Evolutionary conservation across 2,329 filamentous ascomycete species (phyloP).

Genomic region (Cryphonectria naterciae): DNA sequence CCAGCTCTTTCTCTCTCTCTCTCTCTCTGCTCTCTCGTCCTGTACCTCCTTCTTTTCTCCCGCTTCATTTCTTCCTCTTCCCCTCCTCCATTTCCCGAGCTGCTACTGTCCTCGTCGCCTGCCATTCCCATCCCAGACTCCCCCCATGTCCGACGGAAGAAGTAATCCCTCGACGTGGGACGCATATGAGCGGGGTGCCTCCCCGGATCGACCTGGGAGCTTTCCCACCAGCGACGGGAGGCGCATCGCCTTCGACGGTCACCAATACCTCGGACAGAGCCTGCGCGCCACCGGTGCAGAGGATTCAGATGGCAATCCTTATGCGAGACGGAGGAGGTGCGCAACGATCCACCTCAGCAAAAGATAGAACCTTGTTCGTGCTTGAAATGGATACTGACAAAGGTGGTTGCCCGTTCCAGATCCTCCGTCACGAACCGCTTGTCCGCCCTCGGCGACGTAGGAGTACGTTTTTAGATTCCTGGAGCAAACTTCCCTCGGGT

Average conservation of each 20-base stretch:
- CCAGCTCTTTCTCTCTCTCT: background rate
- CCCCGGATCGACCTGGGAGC: slow-evolving; percentile 46
- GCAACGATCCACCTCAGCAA: slow-evolving; percentile 32
- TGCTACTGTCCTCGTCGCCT: background rate
- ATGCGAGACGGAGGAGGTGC: slow-evolving; percentile 44
- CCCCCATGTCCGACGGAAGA: slow-evolving; percentile 24
- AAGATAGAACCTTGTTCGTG: background rate
- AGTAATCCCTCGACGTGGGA: slow-evolving; percentile 50
- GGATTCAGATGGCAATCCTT: slow-evolving; percentile 34
- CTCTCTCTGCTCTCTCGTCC: background rate
- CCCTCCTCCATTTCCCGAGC: background rate
- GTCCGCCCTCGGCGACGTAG: slow-evolving; percentile 68
- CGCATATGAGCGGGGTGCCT: slow-evolving; percentile 49
- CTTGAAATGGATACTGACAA: slow-evolving; percentile 3
- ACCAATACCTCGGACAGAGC: slow-evolving; percentile 48
- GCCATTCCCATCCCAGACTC: background rate
- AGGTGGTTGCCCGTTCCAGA: slow-evolving; percentile 39
- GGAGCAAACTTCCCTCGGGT: background rate
- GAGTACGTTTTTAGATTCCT: slow-evolving; percentile 39
- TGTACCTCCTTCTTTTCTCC: background rate
- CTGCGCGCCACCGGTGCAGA: slow-evolving; percentile 41
- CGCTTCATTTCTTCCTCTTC: background rate
- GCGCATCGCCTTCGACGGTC: slow-evolving; percentile 49
- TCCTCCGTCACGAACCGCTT: slow-evolving; percentile 64
- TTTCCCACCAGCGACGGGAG: slow-evolving; percentile 45